A percentile compares a stretch with the other conserved stretches of the same genome.
Conservation (phyloP, 768 basidiomycete species). For the Agrocybe praecox region DNA sequence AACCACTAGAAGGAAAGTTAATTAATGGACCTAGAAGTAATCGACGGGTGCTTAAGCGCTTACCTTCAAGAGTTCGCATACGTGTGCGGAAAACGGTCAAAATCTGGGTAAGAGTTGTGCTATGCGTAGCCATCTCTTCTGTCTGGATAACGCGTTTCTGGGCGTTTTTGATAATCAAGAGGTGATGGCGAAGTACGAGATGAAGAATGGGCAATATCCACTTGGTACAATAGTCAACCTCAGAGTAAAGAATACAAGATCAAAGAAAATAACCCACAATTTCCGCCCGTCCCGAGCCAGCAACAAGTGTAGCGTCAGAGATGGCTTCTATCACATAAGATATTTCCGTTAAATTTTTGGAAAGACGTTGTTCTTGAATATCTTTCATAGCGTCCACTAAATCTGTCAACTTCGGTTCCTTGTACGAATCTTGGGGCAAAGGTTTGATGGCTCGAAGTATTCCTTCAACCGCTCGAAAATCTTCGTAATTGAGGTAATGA, state of each 20-base stretch:
- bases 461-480: background rate
- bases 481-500: background rate
- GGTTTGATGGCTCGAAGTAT: conserved; percentile 1
- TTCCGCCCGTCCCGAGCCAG: background rate
- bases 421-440: background rate
- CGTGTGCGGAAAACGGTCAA: background rate
- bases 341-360: background rate
- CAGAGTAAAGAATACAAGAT: too few relatives aligned
- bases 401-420: background rate
- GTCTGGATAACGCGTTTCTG: background rate
- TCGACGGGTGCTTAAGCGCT: background rate
- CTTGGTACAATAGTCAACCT: background rate
- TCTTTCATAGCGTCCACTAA: background rate
- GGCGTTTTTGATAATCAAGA: background rate
- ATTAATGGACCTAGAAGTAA: background rate
- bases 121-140: background rate
- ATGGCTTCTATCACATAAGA: background rate
- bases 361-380: background rate
- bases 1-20: background rate
- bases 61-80: background rate
- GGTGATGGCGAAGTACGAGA: conserved; percentile 5
- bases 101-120: background rate
- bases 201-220: conserved; percentile 5
- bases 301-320: conserved; percentile 1
- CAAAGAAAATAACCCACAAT: background rate